phyloP scores from a whole-genome alignment of 164 flowering plant species.

The Taxillus chinensis region DNA sequence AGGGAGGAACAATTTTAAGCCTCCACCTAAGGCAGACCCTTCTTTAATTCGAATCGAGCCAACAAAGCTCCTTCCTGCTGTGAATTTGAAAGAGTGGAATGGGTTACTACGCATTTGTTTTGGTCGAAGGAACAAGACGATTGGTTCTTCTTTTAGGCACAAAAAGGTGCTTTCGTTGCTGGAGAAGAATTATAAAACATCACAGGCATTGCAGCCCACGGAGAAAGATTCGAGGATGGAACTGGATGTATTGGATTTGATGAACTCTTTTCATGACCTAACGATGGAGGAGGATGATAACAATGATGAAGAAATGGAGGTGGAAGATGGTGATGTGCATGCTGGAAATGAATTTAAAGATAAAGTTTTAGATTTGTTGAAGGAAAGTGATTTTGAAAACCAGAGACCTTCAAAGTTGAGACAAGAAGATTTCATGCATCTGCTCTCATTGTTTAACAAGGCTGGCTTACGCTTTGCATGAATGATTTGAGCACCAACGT shows the following conservation, averaged over 20 bases:
- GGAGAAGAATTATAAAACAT: no score
- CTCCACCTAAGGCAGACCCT: conserved; percentile 90
- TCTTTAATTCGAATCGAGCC: conserved; percentile 94
- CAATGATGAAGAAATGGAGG: conserved; percentile 69
- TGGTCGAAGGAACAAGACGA: no score
- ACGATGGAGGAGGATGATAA: conserved; percentile 40
- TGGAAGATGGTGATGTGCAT: conserved; percentile 36
- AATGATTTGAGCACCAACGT: conserved; percentile 4
- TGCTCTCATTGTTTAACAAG: conserved; percentile 71
- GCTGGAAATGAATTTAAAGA: conserved; percentile 47
- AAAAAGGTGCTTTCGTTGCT: no score
- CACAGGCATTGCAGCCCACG: conserved; percentile 26
- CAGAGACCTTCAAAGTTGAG: conserved; percentile 79
- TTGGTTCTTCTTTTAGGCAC: no score
- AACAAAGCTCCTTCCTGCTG: conserved; percentile 34
- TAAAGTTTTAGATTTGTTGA: conserved; percentile 56
- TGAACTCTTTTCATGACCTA: conserved; percentile 25
- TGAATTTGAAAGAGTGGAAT: no score
- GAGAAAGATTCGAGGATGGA: conserved; percentile 18
- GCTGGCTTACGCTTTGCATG: conserved; percentile 77
- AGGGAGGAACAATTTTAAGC: conserved; percentile 85
- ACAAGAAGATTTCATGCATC: conserved; percentile 66
- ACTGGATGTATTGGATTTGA: conserved; percentile 34
- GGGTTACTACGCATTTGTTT: no score
- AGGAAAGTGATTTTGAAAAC: conserved; percentile 60